Evolutionary conservation across 352 stramenopile species (phyloP), one percentile per base, ranked within the genome.

Genomic region (Pythium oligandrum): DNA sequence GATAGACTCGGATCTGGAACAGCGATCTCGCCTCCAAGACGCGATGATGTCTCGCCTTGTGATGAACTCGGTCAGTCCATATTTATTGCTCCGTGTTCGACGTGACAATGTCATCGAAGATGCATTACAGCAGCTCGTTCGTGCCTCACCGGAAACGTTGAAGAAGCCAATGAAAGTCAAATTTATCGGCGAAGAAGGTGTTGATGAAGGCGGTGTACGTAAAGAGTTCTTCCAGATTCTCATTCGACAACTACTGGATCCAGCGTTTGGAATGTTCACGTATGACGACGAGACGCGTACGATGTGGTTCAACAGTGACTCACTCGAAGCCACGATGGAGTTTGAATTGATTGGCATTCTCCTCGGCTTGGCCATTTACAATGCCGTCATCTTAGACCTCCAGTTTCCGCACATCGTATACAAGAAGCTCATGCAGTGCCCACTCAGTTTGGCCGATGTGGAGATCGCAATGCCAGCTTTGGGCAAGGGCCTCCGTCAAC

Each of bases 141-240:
- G 75, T 30, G 49, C 83, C 6, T 75, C 75, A 38, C 57, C 82
- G 0, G 79, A 86, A 17, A 71, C 75, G 10, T 45, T 92, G 33
- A 92, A 92, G 55, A 92, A 90, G 49, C 78, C 82, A 2, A 63
- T 92, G 0, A 92, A 92, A 44, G 77, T 92, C 31, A 90, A 92
- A 55, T 92, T 92, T 68, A 70, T 91, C 31, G 82, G 75, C 1
- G 82, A 92, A 64, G 82, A 92, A 70, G 82, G 82, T 8, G 71
- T 92, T 10, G 82, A 92, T 48, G 82, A 92, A 64, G 82, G 82
- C 36, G 82, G 82, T 6, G 82, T 92, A 10, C 74, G 82, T 37
- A 92, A 92, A 48, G 82, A 92, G 44, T 92, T 88, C 51, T 92
- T 92, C 40, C 82, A 92, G 65, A 89, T 91, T 42, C 65, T 92